Conservation (phyloP, 129 eudicot species). For the Chrysanthemum makinoi region DNA sequence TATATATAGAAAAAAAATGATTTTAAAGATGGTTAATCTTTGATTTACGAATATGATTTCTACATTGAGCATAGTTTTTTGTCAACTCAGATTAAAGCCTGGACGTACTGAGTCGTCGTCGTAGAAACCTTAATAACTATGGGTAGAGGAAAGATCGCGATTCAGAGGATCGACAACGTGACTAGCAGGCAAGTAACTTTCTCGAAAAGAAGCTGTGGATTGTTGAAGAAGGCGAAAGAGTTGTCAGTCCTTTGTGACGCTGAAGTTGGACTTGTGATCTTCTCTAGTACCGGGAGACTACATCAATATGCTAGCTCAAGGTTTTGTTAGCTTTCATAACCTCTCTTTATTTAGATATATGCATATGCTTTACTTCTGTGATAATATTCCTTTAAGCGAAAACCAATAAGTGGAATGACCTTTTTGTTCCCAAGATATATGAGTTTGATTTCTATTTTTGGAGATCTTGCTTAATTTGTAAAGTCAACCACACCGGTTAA, state of each 20-base stretch:
- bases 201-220: slow-evolving; percentile 23
- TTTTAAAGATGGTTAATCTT: not conserved
- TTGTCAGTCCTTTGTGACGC: slow-evolving; percentile 27
- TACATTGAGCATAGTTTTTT: not conserved
- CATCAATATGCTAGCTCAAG: slow-evolving; percentile 29
- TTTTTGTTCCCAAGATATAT: too few species aligned
- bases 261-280: slow-evolving; percentile 27
- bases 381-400: too few species aligned
- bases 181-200: slow-evolving; percentile 31
- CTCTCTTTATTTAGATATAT: too few species aligned
- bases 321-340: not conserved
- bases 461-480: too few species aligned
- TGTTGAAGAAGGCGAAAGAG: slow-evolving; percentile 32
- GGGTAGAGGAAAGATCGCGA: slow-evolving; percentile 31
- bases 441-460: too few species aligned
- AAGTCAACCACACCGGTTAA: too few species aligned
- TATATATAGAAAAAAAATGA: not conserved
- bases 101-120: not conserved
- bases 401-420: too few species aligned
- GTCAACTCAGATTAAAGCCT: not conserved
- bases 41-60: not conserved
- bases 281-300: slow-evolving; percentile 31
- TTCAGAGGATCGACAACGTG: slow-evolving; percentile 24
- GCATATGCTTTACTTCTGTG: too few species aligned
- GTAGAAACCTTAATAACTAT: slow-evolving; percentile 8